Evolutionary conservation across 306 rosid genomes (phyloP), one percentile per base, ranked within the genome.

Genomic region (Medicago ruthenica): DNA sequence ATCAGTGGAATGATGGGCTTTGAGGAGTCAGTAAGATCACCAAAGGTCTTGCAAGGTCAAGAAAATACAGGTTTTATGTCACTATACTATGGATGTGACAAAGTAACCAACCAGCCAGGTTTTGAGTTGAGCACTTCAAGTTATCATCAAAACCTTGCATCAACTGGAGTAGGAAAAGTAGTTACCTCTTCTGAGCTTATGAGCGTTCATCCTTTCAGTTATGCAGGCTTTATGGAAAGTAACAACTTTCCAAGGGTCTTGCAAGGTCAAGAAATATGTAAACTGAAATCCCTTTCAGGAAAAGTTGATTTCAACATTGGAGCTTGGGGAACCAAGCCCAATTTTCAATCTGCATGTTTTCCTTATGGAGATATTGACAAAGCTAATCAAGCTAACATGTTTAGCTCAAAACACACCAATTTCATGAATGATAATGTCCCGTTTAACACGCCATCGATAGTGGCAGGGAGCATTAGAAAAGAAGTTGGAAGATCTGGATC

Each of bases 41-140:
- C 98, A 65, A 92, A 96, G 99, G 99, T 92, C 98, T 96, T 96
- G 98, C 99, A 96, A 96, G 99, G 99, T 96, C 99, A 96, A 96
- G 99, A 96, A 96, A 92, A 92, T 84, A 34, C 93, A 72, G 97
- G 97, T 89, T 86, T 92, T 77, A 69, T 87, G 85, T 87, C 97
- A 77, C 92, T 90, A 85, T 79, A 77, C 81, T 90, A 87, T 55
- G 96, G 97, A 79, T 47, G 85, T 83, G 97, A 90, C 82, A 78
- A 87, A 74, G 83, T 84, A 71, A 87, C 90, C 83, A 89, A 70
- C 84, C 84, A 78, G 47, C 83, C 81, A 63, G 87, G 86, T 83
- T 90, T 90, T 85, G 96, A 88, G 84, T 87, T 81, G 93, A 93
- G 73, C 24, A 77, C 94, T 70, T 61, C 81, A 2, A 82, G 84